Base-by-base conservation (phyloP, 306 rosid species). In the Mimosa bimucronata region DNA sequence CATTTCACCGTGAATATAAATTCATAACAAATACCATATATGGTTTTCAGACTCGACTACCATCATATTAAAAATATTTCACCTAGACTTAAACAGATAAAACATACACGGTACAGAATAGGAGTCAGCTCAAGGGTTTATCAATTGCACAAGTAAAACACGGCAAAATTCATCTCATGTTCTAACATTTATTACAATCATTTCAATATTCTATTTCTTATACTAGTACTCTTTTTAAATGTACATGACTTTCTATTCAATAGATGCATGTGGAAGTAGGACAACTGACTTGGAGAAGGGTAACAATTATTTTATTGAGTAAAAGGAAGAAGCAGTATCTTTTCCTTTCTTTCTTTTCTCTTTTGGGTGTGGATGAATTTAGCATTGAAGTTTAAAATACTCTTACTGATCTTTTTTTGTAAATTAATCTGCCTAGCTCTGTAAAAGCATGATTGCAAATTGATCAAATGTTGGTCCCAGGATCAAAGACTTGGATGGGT, bases 331-430 rank as follows among this genome's bases (percentile, higher is more conserved):
- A 23, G 66, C 37, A 23, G 41, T 48, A 73, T 73, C 45, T 48
- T 73, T 73, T 62, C 29, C 26, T 80, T 66, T 16, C 52, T 34
- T 48, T 46, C 31, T 50, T 74, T 50, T 80, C 46, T 38, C 58
- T 73, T 9, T 11, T 40, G 38, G 15, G 38, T 28, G 42, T 14
- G 30, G 50, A 38, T 67, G 30, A 66, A 67, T 67, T 66, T 67
- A 38, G 44, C 50, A 10, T 4, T 67, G 14, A 50, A 26, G 60
- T 46, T 44, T 73, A 23, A 34, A 69, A 42, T 62, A 69, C 23
- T 11, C 66, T 46, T 11, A 13, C 61, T 25, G 58, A 48, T 25
- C 69, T 40, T 58, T 48, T 46, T 25, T 25, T 37, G 42, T 70
- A 71, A 9, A 79, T 60, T 60, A 60, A 60, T 60, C 38, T 66